Base-by-base conservation (phyloP, 148 eudicot species). In the Arctostaphylos glauca region DNA sequence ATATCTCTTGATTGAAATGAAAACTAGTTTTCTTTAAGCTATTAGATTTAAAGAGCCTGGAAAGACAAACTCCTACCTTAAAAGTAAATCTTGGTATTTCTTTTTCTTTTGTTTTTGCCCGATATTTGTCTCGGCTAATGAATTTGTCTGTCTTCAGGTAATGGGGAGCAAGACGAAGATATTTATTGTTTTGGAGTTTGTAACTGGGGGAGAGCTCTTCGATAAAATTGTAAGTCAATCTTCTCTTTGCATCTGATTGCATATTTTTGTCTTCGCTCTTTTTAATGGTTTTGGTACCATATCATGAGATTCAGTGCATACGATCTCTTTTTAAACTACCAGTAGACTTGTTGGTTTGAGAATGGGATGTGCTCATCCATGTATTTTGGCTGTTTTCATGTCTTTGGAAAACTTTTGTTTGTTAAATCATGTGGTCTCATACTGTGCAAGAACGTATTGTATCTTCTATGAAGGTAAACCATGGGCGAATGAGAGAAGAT, bases 111-210 rank as follows among this genome's bases (percentile, higher is more conserved):
- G 12, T 38, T 15, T 13, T 60, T 31, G 66, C 0, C 9, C 54
- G 50, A 48, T 4, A 48, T 44, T 48, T 47, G 9, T 43, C 18
- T 6, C 53, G 16, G 70, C 59, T 85, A 53, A 64, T 59, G 52
- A 53, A 23, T 78, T 72, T 56, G 19, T 81, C 52, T 81, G 53
- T 84, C 73, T 90, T 54, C 88, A 96, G 98, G 98, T 96, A 83
- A 92, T 94, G 98, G 98, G 88, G 13, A 96, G 98, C 92, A 96
- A 87, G 91, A 91, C 97, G 25, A 94, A 96, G 90, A 94, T 96
- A 80, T 96, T 85, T 86, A 90, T 95, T 70, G 98, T 94, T 68
- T 72, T 95, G 90, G 98, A 95, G 86, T 95, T 91, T 81, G 93
- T 92, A 58, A 95, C 94, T 6, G 98, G 98, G 67, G 98, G 98